Conservation (phyloP, 2,329 filamentous ascomycete genomes). For the Phialophora verrucosa region DNA sequence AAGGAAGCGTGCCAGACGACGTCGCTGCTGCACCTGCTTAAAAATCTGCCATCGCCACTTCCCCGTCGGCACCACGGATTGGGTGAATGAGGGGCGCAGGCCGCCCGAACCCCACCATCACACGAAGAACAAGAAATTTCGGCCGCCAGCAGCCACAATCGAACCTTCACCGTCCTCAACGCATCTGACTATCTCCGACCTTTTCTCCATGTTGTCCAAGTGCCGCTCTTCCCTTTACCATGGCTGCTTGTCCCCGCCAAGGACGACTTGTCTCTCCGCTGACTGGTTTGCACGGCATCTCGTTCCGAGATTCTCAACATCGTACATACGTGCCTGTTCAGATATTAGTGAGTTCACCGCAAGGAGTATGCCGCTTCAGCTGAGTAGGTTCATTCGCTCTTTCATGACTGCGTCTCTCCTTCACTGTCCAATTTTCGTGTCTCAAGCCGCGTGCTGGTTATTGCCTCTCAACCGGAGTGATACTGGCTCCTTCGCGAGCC, state of each 20-base stretch:
- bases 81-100: neutral
- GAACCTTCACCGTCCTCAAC: neutral
- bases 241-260: conserved; percentile 2
- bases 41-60: neutral
- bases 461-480: neutral
- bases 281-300: conserved; percentile 34
- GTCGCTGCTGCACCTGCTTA: neutral
- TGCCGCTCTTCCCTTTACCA: conserved; percentile 17
- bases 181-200: conserved; percentile 8
- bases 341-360: conserved; percentile 1
- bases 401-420: conserved; percentile 1
- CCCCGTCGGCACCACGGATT: neutral
- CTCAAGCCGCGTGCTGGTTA: neutral
- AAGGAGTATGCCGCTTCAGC: neutral
- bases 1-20: neutral
- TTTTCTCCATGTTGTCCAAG: conserved; percentile 16
- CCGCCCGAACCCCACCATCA: neutral
- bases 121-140: neutral
- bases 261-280: conserved; percentile 16
- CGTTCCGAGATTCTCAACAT: conserved; percentile 19
- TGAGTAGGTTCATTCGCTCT: conserved; percentile 4
- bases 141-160: neutral
- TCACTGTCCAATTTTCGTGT: neutral
- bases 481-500: neutral
- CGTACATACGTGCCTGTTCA: neutral